These are phyloP conservation scores for Fusarium lyarnte DNA, from an alignment of 2,329 filamentous ascomycete genomes.

Conservation along the genomic window DNA sequence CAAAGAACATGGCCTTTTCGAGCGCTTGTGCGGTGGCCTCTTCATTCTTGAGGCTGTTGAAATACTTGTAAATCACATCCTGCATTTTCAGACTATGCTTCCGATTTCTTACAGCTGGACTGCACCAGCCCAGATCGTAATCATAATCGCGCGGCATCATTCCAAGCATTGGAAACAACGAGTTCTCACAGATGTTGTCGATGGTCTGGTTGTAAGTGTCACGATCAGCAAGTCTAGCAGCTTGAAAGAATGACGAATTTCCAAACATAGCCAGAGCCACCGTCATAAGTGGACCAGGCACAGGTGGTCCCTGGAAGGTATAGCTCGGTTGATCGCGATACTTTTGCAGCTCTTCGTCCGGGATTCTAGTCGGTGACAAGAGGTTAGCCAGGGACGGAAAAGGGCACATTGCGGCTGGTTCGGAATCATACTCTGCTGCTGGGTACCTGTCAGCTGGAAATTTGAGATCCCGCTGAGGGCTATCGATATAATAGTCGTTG, in stretches of 20 bases:
- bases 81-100: not conserved
- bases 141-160: not conserved
- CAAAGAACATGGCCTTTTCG: conserved; percentile 24
- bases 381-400: not conserved
- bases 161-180: not conserved
- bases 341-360: not conserved
- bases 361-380: not conserved
- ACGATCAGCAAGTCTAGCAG: not conserved
- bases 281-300: conserved; percentile 16
- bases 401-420: not conserved
- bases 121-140: not conserved
- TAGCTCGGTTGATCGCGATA: not conserved
- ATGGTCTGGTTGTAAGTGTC: not conserved
- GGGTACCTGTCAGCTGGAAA: not conserved
- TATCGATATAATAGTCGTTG: not conserved
- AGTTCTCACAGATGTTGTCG: not conserved
- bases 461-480: accelerated
- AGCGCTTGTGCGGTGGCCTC: not conserved
- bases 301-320: not conserved
- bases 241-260: conserved; percentile 8
- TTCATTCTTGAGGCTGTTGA: not conserved
- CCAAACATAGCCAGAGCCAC: conserved; percentile 16
- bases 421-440: not conserved
- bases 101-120: too few species aligned
- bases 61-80: not conserved